Evolutionary conservation across 768 basidiomycete species (phyloP), one percentile per base, ranked within the genome.

Genomic region (Candolleomyces eurysporus): DNA sequence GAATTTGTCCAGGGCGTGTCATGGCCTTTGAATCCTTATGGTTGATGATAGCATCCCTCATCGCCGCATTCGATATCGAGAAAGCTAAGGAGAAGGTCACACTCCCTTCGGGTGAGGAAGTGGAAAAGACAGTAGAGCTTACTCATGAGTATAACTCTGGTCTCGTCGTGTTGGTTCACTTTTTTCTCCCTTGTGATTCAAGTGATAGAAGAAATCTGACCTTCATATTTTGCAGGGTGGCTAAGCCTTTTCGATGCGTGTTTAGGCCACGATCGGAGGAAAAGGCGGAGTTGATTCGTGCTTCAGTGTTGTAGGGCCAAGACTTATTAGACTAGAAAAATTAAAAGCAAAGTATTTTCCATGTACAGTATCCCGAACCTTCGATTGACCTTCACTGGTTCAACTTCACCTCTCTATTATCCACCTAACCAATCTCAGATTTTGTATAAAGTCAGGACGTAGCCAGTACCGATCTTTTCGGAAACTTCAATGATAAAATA

Each of bases 21-120:
- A 66, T 72, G 60, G 69, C 68, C 8, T 68, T 68, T 45, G 63
- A 64, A 4, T 64, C 67, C 21, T 51, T 71, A n/a, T 72, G 69
- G 69, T 61, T 72, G 3, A 62, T 67, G 7, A 51, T 71, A 9
- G 68, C 71, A 2, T 67, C 67, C 3, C 26, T 71, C 13, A 43
- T 71, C 16, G 55, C 68, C 4, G 63, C 64, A 17, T 71, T 67
- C 50, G 66, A 72, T 22, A 60, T 72, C 45, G 57, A 67, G 42
- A 69, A 69, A 43, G 65, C 67, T 0, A 68, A 69, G 22, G 69
- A 68, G 30, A 53, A 53, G 32, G 64, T 66, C 0, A 68, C 26
- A 16, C 26, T 31, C n/a, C 3, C 30, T 32, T 22, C n/a, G 16
- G 52, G 52, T 8, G 52, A 36, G 19, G 53, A 22, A 66, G 64